Evolutionary conservation across 2,329 filamentous ascomycete species (phyloP).

Genomic region (Xylaria sp.): DNA sequence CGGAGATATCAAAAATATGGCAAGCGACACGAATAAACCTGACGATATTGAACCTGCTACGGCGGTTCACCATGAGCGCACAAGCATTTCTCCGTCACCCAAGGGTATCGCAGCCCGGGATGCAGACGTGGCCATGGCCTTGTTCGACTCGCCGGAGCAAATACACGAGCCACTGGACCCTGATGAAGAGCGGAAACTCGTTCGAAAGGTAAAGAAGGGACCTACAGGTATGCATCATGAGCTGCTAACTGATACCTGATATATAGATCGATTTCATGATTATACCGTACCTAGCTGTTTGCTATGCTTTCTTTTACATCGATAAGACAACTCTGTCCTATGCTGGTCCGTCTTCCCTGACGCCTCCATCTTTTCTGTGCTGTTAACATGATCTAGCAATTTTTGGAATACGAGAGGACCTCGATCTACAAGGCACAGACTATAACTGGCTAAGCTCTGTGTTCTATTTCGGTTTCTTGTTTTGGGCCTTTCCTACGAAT

Average conservation of each 20-base stretch:
- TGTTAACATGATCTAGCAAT: slow-evolving; percentile 47
- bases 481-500: slow-evolving; percentile 60
- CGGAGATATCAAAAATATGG: not conserved
- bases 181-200: slow-evolving; percentile 38
- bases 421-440: slow-evolving; percentile 56
- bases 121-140: slow-evolving; percentile 33
- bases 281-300: slow-evolving; percentile 60
- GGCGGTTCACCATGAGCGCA: slow-evolving; percentile 18
- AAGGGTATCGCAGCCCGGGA: slow-evolving; percentile 22
- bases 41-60: slow-evolving; percentile 16
- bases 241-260: not conserved
- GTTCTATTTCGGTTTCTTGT: slow-evolving; percentile 62
- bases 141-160: slow-evolving; percentile 36
- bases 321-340: slow-evolving; percentile 59
- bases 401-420: slow-evolving; percentile 63
- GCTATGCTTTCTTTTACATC: slow-evolving; percentile 59
- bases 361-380: not conserved
- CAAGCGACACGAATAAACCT: slow-evolving; percentile 12
- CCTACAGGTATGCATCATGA: not conserved
- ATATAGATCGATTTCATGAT: slow-evolving; percentile 60
- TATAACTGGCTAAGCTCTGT: slow-evolving; percentile 61
- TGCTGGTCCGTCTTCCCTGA: slow-evolving; percentile 45
- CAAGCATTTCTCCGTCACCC: not conserved
- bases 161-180: slow-evolving; percentile 34
- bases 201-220: slow-evolving; percentile 46